phyloP scores from a whole-genome alignment of 2,329 filamentous ascomycete genomes.

The Trichophyton benhamiae region DNA sequence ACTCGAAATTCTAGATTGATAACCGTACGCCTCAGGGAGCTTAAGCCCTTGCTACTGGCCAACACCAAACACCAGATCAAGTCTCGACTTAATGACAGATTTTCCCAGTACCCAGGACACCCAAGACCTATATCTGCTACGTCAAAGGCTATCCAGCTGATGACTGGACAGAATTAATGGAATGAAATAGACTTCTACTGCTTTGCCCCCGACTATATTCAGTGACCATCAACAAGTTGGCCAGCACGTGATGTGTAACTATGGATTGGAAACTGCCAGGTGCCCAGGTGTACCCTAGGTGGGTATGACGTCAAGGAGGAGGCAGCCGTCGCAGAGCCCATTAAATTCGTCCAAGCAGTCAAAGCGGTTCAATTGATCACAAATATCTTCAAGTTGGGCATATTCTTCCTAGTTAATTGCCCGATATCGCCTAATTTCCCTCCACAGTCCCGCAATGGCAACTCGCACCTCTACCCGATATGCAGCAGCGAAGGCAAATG shows the following conservation, averaged over 20 bases:
- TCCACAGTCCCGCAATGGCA: constrained; percentile 15
- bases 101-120: not conserved
- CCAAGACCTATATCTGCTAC: not conserved
- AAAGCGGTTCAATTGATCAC: not conserved
- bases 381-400: not conserved
- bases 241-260: not conserved
- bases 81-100: too few relatives aligned
- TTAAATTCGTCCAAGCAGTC: not conserved
- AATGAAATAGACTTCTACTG: not conserved
- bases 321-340: not conserved
- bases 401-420: not conserved
- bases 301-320: not conserved
- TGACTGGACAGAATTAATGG: too few relatives aligned
- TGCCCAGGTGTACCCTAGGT: too few relatives aligned
- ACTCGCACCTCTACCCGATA: constrained; percentile 31
- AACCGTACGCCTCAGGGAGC: too few relatives aligned
- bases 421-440: not conserved
- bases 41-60: too few relatives aligned
- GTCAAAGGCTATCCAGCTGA: too few relatives aligned
- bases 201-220: not conserved
- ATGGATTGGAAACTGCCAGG: not conserved
- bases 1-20: too few relatives aligned
- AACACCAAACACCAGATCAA: too few relatives aligned
- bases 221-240: not conserved
- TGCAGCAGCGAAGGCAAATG: constrained; percentile 33